phyloP scores from a whole-genome alignment of 2,329 filamentous ascomycete species.

The Hyphodiscus sp. region DNA sequence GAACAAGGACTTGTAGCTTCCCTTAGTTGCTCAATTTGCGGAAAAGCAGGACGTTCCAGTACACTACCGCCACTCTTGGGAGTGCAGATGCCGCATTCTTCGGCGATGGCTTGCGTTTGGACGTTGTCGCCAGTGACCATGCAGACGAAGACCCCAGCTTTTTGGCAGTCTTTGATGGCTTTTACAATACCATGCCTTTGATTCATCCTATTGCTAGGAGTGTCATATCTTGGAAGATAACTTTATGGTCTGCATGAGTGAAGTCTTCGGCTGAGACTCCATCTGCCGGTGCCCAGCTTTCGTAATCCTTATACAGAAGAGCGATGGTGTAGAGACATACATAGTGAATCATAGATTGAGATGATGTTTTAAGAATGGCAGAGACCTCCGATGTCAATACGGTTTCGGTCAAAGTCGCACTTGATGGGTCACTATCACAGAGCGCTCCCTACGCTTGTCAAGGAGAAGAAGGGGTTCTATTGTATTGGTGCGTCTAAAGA shows the following conservation, averaged over 20 bases:
- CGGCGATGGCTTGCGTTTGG: constrained; percentile 65
- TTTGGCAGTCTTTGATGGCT: constrained; percentile 60
- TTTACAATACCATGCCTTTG: constrained; percentile 61
- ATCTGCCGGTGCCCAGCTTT: constrained; percentile 59
- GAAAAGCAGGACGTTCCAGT: constrained; percentile 64
- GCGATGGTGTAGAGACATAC: constrained; percentile 74
- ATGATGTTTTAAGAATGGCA: no score
- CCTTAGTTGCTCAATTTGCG: constrained; percentile 51
- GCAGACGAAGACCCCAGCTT: constrained; percentile 63
- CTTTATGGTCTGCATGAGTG: constrained; percentile 57
- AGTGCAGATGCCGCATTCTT: constrained; percentile 58
- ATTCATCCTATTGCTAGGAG: constrained; percentile 70
- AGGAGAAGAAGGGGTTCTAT: no score
- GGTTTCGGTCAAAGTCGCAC: no score
- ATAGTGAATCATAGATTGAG: no score
- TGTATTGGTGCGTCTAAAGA: no score
- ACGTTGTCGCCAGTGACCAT: constrained; percentile 73
- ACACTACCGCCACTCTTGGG: constrained; percentile 55
- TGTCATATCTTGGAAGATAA: constrained; percentile 65
- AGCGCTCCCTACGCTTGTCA: no score
- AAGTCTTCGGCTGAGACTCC: constrained; percentile 51
- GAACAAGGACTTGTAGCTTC: constrained; percentile 59
- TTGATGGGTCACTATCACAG: no score
- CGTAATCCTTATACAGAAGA: constrained; percentile 66
- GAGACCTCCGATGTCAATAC: no score